Evolutionary conservation across 2,329 filamentous ascomycete species (phyloP), one percentile per base, ranked within the genome.

Genomic region (Thelonectria discophora): DNA sequence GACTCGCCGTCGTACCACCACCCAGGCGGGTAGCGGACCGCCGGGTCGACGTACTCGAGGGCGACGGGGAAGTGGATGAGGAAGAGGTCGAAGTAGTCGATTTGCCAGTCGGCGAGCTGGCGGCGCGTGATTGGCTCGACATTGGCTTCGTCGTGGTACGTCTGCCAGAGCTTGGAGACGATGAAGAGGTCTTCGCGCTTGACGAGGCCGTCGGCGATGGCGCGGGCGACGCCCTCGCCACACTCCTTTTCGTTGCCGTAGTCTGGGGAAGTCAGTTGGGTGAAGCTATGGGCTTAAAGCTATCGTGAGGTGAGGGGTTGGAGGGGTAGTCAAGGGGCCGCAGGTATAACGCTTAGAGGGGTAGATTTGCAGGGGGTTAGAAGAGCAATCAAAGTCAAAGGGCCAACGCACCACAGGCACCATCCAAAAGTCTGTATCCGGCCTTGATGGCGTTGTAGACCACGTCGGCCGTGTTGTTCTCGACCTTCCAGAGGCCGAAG

Each of bases 121-220:
- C 89, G 89, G 77, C 87, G 87, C 78, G 83, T 85, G 74, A 95
- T 93, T 60, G 88, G 88, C 79, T 90, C 87, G 65, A 94, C 91
- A 70, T 86, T 85, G 69, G 94, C 89, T 70, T 84, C 84, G 73
- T 94, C 90, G 83, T 97, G 92, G 86, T 93, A 97, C 68, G 89
- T 89, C 82, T 94, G 93, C 93, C 93, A 97, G 60, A 97, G 89
- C 84, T 97, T 97, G 79, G 90, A 93, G 67, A 94, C 91, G 75
- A 97, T 88, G 86, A 97, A 97, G 75, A 97, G 90, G 21, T 97
- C 92, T 78, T 91, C 88, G 62, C 92, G 90, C 82, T 89, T 93
- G 70, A 94, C 91, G 60, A 94, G 78, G 45, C 91, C 90, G 10
- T 95, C 92, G 74, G 90, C 85, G 79, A 95, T 92, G 72, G 92